Evolutionary conservation across 176 grass and related monocot species (phyloP).

Genomic region (Aegilops sharonensis): DNA sequence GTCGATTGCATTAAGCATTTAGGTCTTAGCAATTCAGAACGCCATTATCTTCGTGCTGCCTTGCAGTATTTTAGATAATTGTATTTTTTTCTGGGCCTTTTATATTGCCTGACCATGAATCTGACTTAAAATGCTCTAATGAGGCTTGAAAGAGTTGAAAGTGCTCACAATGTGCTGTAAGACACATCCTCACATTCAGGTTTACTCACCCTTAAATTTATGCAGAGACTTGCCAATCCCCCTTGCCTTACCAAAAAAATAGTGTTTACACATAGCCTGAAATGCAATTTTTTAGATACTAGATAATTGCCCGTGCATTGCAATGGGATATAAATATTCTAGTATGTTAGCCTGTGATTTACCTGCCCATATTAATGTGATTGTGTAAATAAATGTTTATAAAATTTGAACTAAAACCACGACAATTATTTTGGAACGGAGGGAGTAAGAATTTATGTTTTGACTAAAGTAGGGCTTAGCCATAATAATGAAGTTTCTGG

Average conservation of each 20-base stretch:
- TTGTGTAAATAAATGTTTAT: too few species aligned
- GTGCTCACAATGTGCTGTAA: background rate
- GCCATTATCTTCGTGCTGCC: background rate
- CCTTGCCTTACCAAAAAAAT: background rate
- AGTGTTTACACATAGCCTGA: background rate
- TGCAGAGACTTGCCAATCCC: background rate
- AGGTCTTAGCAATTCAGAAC: background rate
- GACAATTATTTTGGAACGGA: too few species aligned
- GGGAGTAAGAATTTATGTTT: too few species aligned
- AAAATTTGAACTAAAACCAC: too few species aligned
- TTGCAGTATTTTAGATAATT: background rate
- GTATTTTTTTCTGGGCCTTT: background rate
- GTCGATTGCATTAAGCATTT: background rate
- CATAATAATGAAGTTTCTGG: too few species aligned
- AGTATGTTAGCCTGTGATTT: too few species aligned
- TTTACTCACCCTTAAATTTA: background rate
- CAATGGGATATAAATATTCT: too few species aligned
- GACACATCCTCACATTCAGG: background rate
- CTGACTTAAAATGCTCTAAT: background rate
- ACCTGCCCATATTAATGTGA: too few species aligned
- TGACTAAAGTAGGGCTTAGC: too few species aligned
- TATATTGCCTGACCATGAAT: background rate
- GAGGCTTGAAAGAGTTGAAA: background rate
- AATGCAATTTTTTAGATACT: background rate
- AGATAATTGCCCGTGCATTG: too few species aligned